A percentile compares a stretch with the other conserved stretches of the same genome.
phyloP scores from a whole-genome alignment of 768 basidiomycete species.

The Tulasnella sp. region DNA sequence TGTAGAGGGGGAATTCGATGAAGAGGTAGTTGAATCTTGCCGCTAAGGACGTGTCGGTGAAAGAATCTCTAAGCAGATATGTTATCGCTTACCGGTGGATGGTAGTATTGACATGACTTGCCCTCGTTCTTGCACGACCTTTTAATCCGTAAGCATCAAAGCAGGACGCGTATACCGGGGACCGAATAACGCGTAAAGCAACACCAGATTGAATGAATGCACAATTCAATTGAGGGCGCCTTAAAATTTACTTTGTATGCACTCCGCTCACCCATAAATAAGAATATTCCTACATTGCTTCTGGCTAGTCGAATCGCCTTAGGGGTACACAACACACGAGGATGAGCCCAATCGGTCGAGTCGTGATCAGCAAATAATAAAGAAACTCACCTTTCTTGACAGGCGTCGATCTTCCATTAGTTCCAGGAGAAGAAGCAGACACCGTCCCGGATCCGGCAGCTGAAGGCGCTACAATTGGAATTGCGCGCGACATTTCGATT shows the following conservation, averaged over 20 bases:
- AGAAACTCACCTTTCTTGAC: too few species aligned
- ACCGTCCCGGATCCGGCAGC: too few species aligned
- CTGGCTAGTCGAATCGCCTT: too few species aligned
- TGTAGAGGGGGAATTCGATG: background rate
- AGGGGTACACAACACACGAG: too few species aligned
- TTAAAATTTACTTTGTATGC: background rate
- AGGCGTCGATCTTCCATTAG: too few species aligned
- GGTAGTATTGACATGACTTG: constrained; percentile 73
- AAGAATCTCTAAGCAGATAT: background rate
- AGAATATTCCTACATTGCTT: constrained; percentile 76
- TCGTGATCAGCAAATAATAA: too few species aligned
- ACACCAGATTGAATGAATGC: background rate
- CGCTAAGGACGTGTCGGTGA: background rate
- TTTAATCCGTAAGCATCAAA: constrained; percentile 15
- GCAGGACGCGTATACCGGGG: background rate
- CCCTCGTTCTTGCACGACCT: constrained; percentile 73
- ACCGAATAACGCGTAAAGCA: background rate
- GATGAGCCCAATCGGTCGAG: too few species aligned
- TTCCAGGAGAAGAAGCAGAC: too few species aligned
- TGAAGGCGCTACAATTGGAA: too few species aligned
- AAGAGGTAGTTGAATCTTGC: background rate
- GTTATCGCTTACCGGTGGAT: constrained; percentile 47
- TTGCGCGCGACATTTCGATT: too few species aligned
- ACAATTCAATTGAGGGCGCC: background rate
- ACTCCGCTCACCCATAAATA: constrained; percentile 63